Conservation (phyloP, 176 grass and related monocot genomes). For the Oryza nivara region DNA sequence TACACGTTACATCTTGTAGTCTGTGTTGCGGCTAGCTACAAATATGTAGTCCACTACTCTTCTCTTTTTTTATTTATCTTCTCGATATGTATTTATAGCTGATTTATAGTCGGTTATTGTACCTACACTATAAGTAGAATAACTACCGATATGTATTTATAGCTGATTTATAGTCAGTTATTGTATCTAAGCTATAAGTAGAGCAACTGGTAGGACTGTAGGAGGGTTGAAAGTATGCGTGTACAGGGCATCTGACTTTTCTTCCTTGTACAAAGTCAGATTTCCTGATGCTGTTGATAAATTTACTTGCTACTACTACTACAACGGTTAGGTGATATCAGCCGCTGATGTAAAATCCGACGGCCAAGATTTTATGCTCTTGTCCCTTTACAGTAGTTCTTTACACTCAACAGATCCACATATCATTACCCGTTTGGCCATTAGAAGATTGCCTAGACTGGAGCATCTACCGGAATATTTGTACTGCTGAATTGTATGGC, state of each 20-base stretch:
- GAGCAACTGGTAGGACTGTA: neutral
- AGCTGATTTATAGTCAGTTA: no score
- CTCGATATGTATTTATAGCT: no score
- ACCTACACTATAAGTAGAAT: no score
- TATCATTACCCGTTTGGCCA: constrained; percentile 1
- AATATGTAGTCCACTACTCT: no score
- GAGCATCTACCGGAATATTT: constrained; percentile 19
- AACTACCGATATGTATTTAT: no score
- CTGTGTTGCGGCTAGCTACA: no score
- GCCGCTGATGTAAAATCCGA: neutral
- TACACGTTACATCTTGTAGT: no score
- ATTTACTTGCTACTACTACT: neutral
- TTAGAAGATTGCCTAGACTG: constrained; percentile 26
- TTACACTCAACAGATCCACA: neutral
- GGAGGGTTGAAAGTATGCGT: neutral
- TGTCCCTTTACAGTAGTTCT: neutral
- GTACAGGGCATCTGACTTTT: neutral
- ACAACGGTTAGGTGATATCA: neutral
- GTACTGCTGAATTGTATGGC: constrained; percentile 35
- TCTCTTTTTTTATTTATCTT: no score
- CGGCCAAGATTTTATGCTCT: neutral
- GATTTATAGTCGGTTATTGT: no score
- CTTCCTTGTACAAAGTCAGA: neutral
- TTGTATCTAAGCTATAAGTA: neutral
- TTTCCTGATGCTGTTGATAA: neutral